Conservation (phyloP, 148 eudicot genomes). For the Salicornia ramosissima region DNA sequence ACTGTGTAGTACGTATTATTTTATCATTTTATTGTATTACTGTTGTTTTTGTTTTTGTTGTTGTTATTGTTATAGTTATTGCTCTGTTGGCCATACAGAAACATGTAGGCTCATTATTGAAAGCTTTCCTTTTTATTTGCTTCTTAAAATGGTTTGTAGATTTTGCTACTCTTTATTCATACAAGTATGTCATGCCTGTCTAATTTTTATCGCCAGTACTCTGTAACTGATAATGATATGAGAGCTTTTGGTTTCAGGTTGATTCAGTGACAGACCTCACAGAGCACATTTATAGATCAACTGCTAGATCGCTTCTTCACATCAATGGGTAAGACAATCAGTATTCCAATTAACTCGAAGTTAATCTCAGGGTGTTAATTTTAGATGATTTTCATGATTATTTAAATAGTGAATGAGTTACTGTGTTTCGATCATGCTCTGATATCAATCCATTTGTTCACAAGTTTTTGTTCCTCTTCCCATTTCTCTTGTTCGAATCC, state of each 20-base stretch:
- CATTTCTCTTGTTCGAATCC: not conserved
- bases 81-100: too few relatives aligned
- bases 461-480: not conserved
- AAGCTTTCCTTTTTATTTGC: not conserved
- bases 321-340: slow-evolving; percentile 68
- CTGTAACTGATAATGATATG: slow-evolving; percentile 1
- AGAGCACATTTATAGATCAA: slow-evolving; percentile 79
- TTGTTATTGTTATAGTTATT: too few relatives aligned
- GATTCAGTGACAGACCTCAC: slow-evolving; percentile 86
- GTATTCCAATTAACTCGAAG: not conserved
- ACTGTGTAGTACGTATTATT: not conserved
- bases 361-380: not conserved
- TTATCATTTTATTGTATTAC: too few relatives aligned
- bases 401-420: not conserved
- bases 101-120: too few relatives aligned
- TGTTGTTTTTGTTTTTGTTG: too few relatives aligned
- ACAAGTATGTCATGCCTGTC: not conserved
- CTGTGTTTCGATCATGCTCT: not conserved
- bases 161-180: not conserved
- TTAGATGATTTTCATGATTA: not conserved
- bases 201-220: not conserved
- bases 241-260: slow-evolving; percentile 46
- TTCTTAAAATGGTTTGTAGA: too few relatives aligned
- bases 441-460: not conserved
- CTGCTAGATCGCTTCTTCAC: slow-evolving; percentile 85